Base-by-base conservation (phyloP, 2,329 filamentous ascomycete species). In the Venturia oleaginea region DNA sequence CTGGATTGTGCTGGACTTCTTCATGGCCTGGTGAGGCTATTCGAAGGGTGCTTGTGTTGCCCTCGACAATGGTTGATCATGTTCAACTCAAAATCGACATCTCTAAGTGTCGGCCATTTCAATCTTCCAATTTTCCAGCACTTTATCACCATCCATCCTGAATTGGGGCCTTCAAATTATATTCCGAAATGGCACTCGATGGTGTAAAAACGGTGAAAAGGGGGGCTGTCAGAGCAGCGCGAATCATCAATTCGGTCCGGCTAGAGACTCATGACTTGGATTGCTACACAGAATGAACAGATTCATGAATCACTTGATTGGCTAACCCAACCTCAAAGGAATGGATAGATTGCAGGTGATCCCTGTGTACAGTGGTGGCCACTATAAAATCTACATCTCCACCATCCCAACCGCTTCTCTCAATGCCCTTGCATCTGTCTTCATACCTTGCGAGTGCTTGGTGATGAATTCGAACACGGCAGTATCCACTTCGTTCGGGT, bases 391-490 rank as follows among this genome's bases (percentile, higher is more conserved):
- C 30, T 55, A 55, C 51, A 65, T 62, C 24, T 65, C 3, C 90
- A 76, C 69, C 82, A 80, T 68, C 73, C 76, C 70, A 83, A 83
- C 70, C 94, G 71, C 0, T 77, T 81, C 67, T 77, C 64, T 80
- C 63, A 85, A 76, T 32, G 85, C 74, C 27, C 78, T 77, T 0
- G 74, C 76, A 68, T 84, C 82, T 19, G 81, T 79, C 61, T 77
- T 79, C 4, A 78, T 74, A 11, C 64, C 64, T 59, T 46, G 61
- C 42, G 59, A 61, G 27, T 70, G 70, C 68, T 72, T 71, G 42
- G 62, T 66, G 17, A 76, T 68, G 68, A 78, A 73, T 59, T 71
- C 64, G 40, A 72, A 43, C 40, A 76, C 43, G 13, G 72, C 73
- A 24, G 68, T 67, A 64, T 77, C 72, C 2, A 84, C 78, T 65